phyloP scores from a whole-genome alignment of 805 yeast genomes.

The Sugiyamaella valdiviana region DNA sequence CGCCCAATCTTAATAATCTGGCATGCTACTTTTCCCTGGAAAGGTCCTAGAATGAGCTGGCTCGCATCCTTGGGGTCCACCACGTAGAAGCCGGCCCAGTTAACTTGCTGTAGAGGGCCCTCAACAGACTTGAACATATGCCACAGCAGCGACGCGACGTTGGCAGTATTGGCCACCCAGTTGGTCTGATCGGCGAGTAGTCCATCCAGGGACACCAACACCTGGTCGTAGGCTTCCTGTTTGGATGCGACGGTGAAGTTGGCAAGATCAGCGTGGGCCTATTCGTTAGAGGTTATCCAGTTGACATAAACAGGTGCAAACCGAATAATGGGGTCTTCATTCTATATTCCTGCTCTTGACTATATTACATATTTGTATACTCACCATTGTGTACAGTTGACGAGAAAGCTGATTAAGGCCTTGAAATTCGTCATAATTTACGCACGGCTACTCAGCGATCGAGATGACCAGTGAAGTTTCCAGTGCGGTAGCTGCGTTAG shows the following conservation, averaged over 20 bases:
- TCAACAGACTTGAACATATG: slow-evolving; percentile 66
- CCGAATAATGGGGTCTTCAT: too few species aligned
- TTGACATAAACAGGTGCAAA: not conserved
- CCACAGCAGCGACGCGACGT: slow-evolving; percentile 83
- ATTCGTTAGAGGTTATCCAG: not conserved
- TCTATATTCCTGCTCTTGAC: not conserved
- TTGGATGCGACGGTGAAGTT: slow-evolving; percentile 38
- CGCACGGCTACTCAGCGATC: slow-evolving; percentile 7
- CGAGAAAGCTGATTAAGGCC: not conserved
- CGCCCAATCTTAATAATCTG: slow-evolving; percentile 69
- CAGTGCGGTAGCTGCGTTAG: slow-evolving; percentile 28
- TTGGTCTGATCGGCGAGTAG: slow-evolving; percentile 56
- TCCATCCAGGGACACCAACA: slow-evolving; percentile 59
- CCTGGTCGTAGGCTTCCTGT: slow-evolving; percentile 50
- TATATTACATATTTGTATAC: not conserved
- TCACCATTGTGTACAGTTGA: not conserved
- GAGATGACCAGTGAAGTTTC: slow-evolving; percentile 35
- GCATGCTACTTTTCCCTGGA: slow-evolving; percentile 96
- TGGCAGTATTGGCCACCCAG: slow-evolving; percentile 88
- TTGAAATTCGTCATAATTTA: not conserved
- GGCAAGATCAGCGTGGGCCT: slow-evolving; percentile 67
- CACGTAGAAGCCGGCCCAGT: slow-evolving; percentile 93
- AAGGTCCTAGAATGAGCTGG: slow-evolving; percentile 77
- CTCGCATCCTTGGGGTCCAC: slow-evolving; percentile 34
- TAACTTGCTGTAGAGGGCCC: slow-evolving; percentile 42